These are phyloP conservation scores for Taphrina communis DNA, from an alignment of 1,139 yeast species.

Conservation along the genomic window DNA sequence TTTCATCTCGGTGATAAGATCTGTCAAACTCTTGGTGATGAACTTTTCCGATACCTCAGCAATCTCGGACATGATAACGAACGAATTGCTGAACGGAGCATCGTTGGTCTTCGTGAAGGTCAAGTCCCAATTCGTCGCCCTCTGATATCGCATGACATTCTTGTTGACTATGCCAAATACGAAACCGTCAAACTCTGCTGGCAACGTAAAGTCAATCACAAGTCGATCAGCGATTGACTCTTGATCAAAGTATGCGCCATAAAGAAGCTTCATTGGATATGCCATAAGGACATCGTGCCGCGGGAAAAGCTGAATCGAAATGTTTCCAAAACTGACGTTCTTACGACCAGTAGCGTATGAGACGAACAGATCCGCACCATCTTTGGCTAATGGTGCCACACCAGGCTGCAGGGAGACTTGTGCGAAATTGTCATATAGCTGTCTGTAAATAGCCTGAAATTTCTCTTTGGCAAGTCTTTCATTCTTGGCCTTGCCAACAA, in stretches of 20 bases:
- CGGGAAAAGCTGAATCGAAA: slow-evolving; percentile 69
- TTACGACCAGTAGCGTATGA: slow-evolving; percentile 89
- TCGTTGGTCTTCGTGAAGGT: slow-evolving; percentile 83
- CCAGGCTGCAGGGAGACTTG: slow-evolving; percentile 73
- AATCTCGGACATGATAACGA: slow-evolving; percentile 86
- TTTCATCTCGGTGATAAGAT: slow-evolving; percentile 60
- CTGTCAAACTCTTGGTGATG: slow-evolving; percentile 60
- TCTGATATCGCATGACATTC: slow-evolving; percentile 74
- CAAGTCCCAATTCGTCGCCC: slow-evolving; percentile 78
- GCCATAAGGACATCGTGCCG: slow-evolving; percentile 83
- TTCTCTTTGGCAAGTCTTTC: slow-evolving; percentile 44
- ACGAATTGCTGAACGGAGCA: slow-evolving; percentile 65
- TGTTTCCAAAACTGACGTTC: slow-evolving; percentile 68
- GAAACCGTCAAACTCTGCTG: slow-evolving; percentile 58
- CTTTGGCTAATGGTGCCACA: slow-evolving; percentile 60
- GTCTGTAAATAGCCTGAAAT: slow-evolving; percentile 48
- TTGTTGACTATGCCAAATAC: slow-evolving; percentile 86
- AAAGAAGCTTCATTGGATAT: slow-evolving; percentile 56
- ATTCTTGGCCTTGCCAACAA: slow-evolving; percentile 45
- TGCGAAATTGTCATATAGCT: slow-evolving; percentile 70
- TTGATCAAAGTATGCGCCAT: slow-evolving; percentile 43
- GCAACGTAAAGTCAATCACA: slow-evolving; percentile 22
- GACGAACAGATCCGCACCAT: slow-evolving; percentile 71
- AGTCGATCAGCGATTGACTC: slow-evolving; percentile 46
- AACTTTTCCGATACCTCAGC: slow-evolving; percentile 76